Conservation (phyloP, 768 basidiomycete genomes). For the Leccinum aurantiacum region DNA sequence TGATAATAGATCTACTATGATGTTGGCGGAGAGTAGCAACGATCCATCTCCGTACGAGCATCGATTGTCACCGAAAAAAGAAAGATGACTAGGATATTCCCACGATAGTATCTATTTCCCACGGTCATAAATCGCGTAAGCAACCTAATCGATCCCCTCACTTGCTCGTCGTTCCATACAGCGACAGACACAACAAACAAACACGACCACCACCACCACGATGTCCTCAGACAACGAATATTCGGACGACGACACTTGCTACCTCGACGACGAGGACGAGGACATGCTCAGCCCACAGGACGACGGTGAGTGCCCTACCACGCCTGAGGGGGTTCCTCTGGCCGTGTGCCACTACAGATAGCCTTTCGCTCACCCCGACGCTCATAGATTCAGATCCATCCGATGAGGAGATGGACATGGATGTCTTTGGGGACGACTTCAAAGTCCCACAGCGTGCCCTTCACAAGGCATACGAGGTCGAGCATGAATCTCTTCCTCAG, state of each 20-base stretch:
- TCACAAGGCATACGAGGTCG: constrained; percentile 79
- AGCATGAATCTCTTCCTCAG: constrained; percentile 76
- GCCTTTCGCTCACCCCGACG: constrained; percentile 21
- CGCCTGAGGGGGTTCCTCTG: constrained; percentile 14
- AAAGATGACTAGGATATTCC: constrained; percentile 7
- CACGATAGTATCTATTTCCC: background rate
- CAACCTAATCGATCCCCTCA: constrained; percentile 30
- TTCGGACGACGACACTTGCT: constrained; percentile 66
- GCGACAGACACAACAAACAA: constrained; percentile 7
- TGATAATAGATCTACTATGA: constrained; percentile 17
- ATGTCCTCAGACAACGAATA: constrained; percentile 71
- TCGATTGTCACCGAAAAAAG: constrained; percentile 15
- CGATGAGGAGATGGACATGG: constrained; percentile 72
- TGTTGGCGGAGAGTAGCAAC: constrained; percentile 9
- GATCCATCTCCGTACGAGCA: constrained; percentile 29
- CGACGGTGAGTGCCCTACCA: constrained; percentile 40
- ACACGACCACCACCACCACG: constrained; percentile 14
- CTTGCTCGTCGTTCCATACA: constrained; percentile 20
- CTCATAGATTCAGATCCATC: constrained; percentile 41
- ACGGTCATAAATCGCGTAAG: constrained; percentile 24
- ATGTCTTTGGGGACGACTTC: constrained; percentile 63
- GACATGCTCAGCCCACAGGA: constrained; percentile 62
- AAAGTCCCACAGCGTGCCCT: constrained; percentile 53
- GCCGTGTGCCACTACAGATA: constrained; percentile 20
- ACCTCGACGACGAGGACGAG: constrained; percentile 73